These are phyloP conservation scores for Bacidia gigantensis DNA, from an alignment of 495 filamentous ascomycete genomes.

Conservation along the genomic window DNA sequence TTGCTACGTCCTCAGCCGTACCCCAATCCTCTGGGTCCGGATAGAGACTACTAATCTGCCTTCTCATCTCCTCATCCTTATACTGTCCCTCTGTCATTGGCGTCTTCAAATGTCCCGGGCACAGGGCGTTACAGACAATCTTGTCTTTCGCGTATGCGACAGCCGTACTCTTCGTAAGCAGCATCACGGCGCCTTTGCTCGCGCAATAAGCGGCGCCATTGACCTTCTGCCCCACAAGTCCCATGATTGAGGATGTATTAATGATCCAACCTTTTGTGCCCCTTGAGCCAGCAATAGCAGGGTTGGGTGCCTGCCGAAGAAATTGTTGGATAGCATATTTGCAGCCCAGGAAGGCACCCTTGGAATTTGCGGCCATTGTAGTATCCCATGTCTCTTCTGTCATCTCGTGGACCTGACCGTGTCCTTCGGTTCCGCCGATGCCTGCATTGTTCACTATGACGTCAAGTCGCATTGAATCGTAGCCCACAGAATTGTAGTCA, in stretches of 20 bases:
- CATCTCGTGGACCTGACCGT: slow-evolving; percentile 25
- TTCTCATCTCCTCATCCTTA: slow-evolving; percentile 6
- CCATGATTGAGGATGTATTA: slow-evolving; percentile 37
- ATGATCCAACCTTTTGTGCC: slow-evolving; percentile 43
- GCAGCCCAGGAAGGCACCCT: slow-evolving; percentile 38
- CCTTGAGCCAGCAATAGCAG: slow-evolving; percentile 5
- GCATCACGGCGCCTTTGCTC: slow-evolving; percentile 37
- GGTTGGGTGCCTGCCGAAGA: slow-evolving; percentile 31
- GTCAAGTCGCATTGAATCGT: neutral
- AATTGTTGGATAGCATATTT: slow-evolving; percentile 38
- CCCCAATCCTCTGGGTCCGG: slow-evolving; percentile 18
- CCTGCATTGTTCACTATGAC: slow-evolving; percentile 42
- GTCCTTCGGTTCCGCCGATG: slow-evolving; percentile 12
- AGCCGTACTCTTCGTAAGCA: slow-evolving; percentile 34
- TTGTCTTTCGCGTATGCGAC: slow-evolving; percentile 35
- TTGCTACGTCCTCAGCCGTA: slow-evolving; percentile 33
- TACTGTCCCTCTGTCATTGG: slow-evolving; percentile 11
- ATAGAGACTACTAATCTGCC: neutral
- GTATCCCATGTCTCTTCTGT: slow-evolving; percentile 30
- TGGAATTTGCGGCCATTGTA: slow-evolving; percentile 31
- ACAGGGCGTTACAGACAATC: slow-evolving; percentile 35
- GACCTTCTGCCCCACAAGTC: slow-evolving; percentile 23
- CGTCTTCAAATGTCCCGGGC: slow-evolving; percentile 10
- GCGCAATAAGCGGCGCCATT: slow-evolving; percentile 25
- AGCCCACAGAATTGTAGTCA: slow-evolving; percentile 14